Conservation (phyloP, 768 basidiomycete genomes). For the Scleroderma citrinum region DNA sequence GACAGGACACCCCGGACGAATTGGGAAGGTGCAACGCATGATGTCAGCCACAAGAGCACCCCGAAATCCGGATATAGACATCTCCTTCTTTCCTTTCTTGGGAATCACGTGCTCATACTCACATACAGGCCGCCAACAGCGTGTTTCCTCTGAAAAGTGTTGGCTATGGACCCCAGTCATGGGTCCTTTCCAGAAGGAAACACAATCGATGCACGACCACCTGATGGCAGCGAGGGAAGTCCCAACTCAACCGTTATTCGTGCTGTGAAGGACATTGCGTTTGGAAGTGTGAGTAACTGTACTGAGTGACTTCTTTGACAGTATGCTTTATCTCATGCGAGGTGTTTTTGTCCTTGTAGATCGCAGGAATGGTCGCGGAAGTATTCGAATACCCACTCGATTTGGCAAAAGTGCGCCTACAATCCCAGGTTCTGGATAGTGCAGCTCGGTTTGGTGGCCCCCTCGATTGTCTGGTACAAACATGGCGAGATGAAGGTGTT, state of each 20-base stretch:
- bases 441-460: constrained; percentile 53
- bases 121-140: neutral
- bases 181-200: constrained; percentile 7
- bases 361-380: constrained; percentile 81
- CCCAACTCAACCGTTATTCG: constrained; percentile 3
- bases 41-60: neutral
- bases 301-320: neutral
- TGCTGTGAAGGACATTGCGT: constrained; percentile 43
- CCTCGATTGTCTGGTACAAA: constrained; percentile 55
- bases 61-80: neutral
- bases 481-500: constrained; percentile 51
- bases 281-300: constrained; percentile 39
- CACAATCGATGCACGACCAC: neutral
- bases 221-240: neutral
- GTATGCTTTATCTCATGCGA: constrained; percentile 1
- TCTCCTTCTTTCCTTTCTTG: neutral
- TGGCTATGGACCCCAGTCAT: constrained; percentile 12
- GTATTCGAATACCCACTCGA: constrained; percentile 92
- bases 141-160: neutral
- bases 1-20: neutral
- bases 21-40: neutral
- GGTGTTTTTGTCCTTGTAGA: constrained; percentile 29
- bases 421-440: constrained; percentile 76
- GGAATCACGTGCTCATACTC: neutral
- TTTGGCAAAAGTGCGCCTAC: constrained; percentile 85